Base-by-base conservation (phyloP, 78 protist genomes). In the Anaeramoeba ignava region DNA sequence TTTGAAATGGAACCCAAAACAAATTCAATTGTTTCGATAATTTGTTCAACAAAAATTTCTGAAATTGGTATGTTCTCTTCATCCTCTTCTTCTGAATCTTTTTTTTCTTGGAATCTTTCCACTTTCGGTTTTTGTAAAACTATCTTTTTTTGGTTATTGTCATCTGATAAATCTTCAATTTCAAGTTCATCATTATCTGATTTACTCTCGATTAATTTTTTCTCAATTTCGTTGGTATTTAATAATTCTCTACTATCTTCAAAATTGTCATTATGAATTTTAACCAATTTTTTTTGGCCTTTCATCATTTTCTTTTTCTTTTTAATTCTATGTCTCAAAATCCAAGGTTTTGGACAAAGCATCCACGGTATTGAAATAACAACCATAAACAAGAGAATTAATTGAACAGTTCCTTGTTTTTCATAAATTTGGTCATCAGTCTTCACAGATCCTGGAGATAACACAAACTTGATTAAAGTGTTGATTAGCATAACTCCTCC, bases 21-120 rank as follows among this genome's bases (percentile, higher is more conserved):
- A 42, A 88, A 98, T 90, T 98, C 99, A 80, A 98, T 98, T 38
- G 99, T 95, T 90, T 98, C 99, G 86, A 98, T 98, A 79, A 89
- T 67, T 88, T 92, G 92, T 87, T 96, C 88, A 83, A 94, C 39
- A 3, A 42, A 27, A 33, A 86, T 36, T 38, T 83, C 87, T n/a
- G 83, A 81, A 27, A 86, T n/a, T n/a, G n/a, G n/a, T n/a, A n/a
- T n/a, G n/a, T n/a, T n/a, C n/a, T n/a, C n/a, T n/a, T n/a, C n/a
- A n/a, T n/a, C n/a, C n/a, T n/a, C n/a, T n/a, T n/a, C n/a, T n/a
- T n/a, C n/a, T n/a, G n/a, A n/a, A n/a, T n/a, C n/a, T n/a, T n/a
- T n/a, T n/a, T n/a, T n/a, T n/a, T n/a, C n/a, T n/a, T n/a, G n/a
- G n/a, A n/a, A n/a, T n/a, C n/a, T n/a, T n/a, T n/a, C n/a, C n/a